Evolutionary conservation across 768 basidiomycete species (phyloP), one percentile per base, ranked within the genome.

Genomic region (Daedaleopsis sinensis): DNA sequence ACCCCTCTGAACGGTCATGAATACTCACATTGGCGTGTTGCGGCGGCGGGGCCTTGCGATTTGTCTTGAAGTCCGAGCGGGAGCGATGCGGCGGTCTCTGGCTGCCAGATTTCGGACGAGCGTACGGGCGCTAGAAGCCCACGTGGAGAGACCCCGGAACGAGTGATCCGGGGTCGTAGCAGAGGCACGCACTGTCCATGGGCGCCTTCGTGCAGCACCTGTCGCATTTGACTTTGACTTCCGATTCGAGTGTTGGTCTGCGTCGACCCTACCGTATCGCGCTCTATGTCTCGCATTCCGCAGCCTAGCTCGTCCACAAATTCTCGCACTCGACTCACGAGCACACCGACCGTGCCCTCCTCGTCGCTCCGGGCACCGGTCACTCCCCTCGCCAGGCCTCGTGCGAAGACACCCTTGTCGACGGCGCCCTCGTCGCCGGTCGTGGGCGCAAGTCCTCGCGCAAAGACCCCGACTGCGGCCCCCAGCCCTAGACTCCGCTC

Each of bases 221-320:
- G 27, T 18, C 37, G 16, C 32, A 27, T 35, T n/a, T 37, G 27
- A 23, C 44, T 35, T 35, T 47, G 35, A 21, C 32, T 39, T 21
- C 9, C 9, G 12, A 23, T 57, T 18, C 6, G 9, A 24, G 48
- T n/a, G 16, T 21, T 42, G 27, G 24, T 21, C 27, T 42, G 9
- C 55, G 27, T 32, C 27, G 23, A n/a, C 47, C 24, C 48, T 54
- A 24, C 50, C 12, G 35, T 38, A 42, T 42, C 11, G 39, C 18
- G 39, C 67, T 39, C 50, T 42, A 80, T 80, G 79, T 79, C 79
- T 59, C 79, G 79, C 39, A 65, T 78, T 23, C 77, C 78, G n/a
- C 75, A 74, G 57, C 64, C 63, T n/a, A 64, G 74, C 9, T 67
- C 77, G 38, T 72, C 74, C 27, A 71, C 74, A 5, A 69, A 42